A percentile compares a stretch with the other conserved stretches of the same genome.
These are phyloP conservation scores for Xerophyta viscosa DNA, from an alignment of 106 monocot genomes.

Conservation along the genomic window DNA sequence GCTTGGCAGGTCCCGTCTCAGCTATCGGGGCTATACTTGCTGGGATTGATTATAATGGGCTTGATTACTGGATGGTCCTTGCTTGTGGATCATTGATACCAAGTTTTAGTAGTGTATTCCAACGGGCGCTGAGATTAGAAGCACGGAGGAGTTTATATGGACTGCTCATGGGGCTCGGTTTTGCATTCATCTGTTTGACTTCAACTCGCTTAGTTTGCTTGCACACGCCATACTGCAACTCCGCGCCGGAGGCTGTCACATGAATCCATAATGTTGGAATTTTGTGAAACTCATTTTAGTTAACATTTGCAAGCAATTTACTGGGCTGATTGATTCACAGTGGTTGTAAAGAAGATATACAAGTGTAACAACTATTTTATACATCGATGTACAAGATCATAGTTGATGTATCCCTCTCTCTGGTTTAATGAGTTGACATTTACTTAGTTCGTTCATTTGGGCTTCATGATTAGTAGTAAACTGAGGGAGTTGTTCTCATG, in stretches of 20 bases:
- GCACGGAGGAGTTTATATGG: slow-evolving; percentile 53
- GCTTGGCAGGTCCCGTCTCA: slow-evolving; percentile 67
- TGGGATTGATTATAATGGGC: slow-evolving; percentile 75
- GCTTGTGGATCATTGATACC: slow-evolving; percentile 80
- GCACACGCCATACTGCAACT: slow-evolving; percentile 96
- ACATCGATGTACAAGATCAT: too few relatives aligned
- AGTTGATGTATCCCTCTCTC: too few relatives aligned
- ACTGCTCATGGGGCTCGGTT: slow-evolving; percentile 59
- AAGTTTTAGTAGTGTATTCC: slow-evolving; percentile 53
- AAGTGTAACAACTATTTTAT: too few relatives aligned
- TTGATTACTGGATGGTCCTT: slow-evolving; percentile 89
- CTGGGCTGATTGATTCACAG: neutral
- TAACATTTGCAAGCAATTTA: neutral
- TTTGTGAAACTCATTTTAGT: too few relatives aligned
- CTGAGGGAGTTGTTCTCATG: too few relatives aligned
- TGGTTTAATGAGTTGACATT: too few relatives aligned
- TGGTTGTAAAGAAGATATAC: neutral
- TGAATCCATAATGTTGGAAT: too few relatives aligned
- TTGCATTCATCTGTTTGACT: slow-evolving; percentile 70
- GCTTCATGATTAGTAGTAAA: too few relatives aligned
- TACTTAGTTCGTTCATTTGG: too few relatives aligned
- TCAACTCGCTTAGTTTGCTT: slow-evolving; percentile 89
- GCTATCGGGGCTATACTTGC: slow-evolving; percentile 90
- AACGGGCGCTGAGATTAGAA: slow-evolving; percentile 50
- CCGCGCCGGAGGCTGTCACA: slow-evolving; percentile 95